A percentile compares a stretch with the other conserved stretches of the same genome.
Conservation (phyloP, 2,329 filamentous ascomycete species). For the Xylariaceae sp. region DNA sequence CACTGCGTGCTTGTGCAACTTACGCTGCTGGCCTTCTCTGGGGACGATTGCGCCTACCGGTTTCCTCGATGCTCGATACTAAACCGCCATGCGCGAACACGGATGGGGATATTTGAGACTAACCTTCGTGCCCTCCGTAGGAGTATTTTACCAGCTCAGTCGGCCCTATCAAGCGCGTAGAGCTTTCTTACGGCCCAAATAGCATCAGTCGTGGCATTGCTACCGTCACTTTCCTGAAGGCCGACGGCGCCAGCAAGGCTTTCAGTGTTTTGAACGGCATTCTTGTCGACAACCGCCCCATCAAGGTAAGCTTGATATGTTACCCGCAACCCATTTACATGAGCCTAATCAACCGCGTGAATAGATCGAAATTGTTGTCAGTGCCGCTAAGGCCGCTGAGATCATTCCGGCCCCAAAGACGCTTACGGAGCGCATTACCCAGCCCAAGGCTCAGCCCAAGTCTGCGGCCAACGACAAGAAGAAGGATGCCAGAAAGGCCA, state of each 20-base stretch:
- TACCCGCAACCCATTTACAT: background rate
- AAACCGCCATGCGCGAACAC: conserved; percentile 28
- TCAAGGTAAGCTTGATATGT: conserved; percentile 63
- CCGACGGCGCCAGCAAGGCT: conserved; percentile 78
- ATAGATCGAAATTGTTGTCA: conserved; percentile 86
- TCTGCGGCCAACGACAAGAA: conserved; percentile 72
- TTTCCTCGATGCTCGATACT: conserved; percentile 24
- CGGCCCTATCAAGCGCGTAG: conserved; percentile 84
- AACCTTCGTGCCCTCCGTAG: conserved; percentile 66
- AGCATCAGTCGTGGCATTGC: conserved; percentile 89
- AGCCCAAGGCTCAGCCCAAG: conserved; percentile 71
- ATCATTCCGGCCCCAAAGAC: conserved; percentile 61
- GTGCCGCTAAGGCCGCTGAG: conserved; percentile 64
- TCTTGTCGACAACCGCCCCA: conserved; percentile 80
- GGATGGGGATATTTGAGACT: conserved; percentile 50
- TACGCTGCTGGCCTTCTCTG: conserved; percentile 23
- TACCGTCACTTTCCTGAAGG: conserved; percentile 77
- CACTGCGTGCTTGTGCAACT: conserved; percentile 56
- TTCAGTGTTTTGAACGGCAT: conserved; percentile 80
- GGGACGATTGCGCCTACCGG: conserved; percentile 20
- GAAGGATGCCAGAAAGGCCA: conserved; percentile 44
- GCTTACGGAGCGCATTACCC: conserved; percentile 75
- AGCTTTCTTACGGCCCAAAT: conserved; percentile 87
- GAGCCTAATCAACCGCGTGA: conserved; percentile 23
- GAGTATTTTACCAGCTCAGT: conserved; percentile 91